Evolutionary conservation across 305 asterid genomes (phyloP).

Genomic region (Solanum hybrid): DNA sequence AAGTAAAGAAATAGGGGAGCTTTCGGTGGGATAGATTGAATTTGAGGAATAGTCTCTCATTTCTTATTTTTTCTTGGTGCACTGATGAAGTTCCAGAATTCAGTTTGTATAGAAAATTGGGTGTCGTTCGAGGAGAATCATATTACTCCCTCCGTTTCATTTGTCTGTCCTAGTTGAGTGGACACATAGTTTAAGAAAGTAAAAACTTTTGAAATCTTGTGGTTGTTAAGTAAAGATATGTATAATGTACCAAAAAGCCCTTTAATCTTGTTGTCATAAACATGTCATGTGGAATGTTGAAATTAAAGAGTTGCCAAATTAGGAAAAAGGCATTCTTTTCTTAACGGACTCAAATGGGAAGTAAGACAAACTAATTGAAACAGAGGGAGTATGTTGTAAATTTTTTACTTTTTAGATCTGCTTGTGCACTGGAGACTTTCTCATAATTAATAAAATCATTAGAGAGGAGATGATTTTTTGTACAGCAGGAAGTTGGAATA

Average conservation of each 20-base stretch:
- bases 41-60: not conserved
- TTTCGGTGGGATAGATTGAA: not conserved
- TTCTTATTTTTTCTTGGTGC: not conserved
- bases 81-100: not conserved
- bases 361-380: not conserved
- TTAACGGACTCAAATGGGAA: not conserved
- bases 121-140: not conserved
- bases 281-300: not conserved
- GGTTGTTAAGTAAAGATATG: not conserved
- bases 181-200: not conserved
- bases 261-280: not conserved
- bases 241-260: not conserved
- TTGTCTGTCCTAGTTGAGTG: not conserved
- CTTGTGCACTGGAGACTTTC: not conserved
- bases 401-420: not conserved
- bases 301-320: not conserved
- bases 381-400: not conserved
- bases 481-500: not conserved
- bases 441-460: not conserved
- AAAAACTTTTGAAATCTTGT: not conserved
- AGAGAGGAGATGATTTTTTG: not conserved
- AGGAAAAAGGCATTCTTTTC: not conserved
- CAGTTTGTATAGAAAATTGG: not conserved
- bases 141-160: not conserved
- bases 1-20: not conserved